phyloP scores from a whole-genome alignment of 2,329 filamentous ascomycete genomes.

The Pseudocercospora macadamiae region DNA sequence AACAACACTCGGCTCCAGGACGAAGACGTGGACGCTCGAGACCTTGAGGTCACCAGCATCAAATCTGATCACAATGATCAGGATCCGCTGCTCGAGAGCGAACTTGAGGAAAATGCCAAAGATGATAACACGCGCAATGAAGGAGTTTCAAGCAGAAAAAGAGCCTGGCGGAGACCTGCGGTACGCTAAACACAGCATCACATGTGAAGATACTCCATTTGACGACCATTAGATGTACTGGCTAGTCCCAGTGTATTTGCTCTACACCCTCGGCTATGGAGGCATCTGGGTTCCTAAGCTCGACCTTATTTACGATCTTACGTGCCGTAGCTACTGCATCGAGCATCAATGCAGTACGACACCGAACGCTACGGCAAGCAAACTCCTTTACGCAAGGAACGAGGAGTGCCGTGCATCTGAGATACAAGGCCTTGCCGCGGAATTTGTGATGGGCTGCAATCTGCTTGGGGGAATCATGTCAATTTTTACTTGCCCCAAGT shows the following conservation, averaged over 20 bases:
- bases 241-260: background rate
- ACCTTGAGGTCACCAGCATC: background rate
- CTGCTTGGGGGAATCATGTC: background rate
- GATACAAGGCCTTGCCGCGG: background rate
- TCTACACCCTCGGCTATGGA: background rate
- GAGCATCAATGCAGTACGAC: background rate
- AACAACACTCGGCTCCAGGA: background rate
- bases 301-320: background rate
- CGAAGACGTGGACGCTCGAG: background rate
- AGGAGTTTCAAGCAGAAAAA: background rate
- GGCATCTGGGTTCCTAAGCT: background rate
- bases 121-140: background rate
- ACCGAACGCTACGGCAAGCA: background rate
- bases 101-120: background rate
- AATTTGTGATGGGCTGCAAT: background rate
- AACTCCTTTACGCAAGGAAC: background rate
- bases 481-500: background rate
- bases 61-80: background rate
- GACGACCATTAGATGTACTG: background rate
- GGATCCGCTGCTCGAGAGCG: background rate
- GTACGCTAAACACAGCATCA: background rate
- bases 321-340: background rate
- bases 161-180: background rate
- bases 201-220: background rate
- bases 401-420: background rate